These are phyloP conservation scores for Hexamita inflata DNA, from an alignment of 208 protist species.

Conservation along the genomic window DNA sequence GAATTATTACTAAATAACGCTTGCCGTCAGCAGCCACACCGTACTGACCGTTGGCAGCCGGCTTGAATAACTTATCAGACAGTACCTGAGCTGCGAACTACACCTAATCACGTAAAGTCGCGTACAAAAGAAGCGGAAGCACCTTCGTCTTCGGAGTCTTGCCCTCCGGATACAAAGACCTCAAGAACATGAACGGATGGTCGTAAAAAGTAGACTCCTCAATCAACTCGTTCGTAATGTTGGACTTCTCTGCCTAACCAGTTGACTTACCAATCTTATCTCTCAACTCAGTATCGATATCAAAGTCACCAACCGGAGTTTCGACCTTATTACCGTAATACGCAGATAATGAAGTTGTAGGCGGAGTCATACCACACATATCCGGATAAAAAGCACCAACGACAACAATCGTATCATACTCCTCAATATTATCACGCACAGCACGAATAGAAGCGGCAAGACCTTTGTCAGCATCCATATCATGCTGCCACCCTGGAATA, in stretches of 20 bases:
- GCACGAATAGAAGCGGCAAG: conserved; percentile 3
- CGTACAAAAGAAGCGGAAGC: conserved; percentile 2
- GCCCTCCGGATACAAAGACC: neutral
- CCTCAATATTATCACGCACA: neutral
- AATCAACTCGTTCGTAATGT: neutral
- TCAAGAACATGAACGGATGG: neutral
- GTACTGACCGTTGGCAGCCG: neutral
- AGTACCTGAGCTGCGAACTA: conserved; percentile 1
- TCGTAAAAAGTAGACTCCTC: conserved; percentile 6
- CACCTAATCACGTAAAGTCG: neutral
- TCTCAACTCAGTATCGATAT: neutral
- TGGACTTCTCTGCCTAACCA: neutral
- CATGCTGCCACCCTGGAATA: neutral
- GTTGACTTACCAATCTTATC: neutral
- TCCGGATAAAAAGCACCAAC: conserved; percentile 14
- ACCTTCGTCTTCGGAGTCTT: conserved; percentile 10
- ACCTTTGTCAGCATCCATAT: neutral
- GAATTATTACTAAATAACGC: conserved; percentile 12
- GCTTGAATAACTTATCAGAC: conserved; percentile 2
- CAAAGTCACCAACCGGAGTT: conserved; percentile 9
- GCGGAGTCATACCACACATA: neutral
- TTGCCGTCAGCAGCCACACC: neutral
- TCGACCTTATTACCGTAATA: neutral
- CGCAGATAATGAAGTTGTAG: neutral
- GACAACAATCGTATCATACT: conserved; percentile 16